Percentiles rank a stretch among this genome's conserved stretches.
Conservation (phyloP, 805 yeast genomes). For the Ascoidea rubescens region DNA sequence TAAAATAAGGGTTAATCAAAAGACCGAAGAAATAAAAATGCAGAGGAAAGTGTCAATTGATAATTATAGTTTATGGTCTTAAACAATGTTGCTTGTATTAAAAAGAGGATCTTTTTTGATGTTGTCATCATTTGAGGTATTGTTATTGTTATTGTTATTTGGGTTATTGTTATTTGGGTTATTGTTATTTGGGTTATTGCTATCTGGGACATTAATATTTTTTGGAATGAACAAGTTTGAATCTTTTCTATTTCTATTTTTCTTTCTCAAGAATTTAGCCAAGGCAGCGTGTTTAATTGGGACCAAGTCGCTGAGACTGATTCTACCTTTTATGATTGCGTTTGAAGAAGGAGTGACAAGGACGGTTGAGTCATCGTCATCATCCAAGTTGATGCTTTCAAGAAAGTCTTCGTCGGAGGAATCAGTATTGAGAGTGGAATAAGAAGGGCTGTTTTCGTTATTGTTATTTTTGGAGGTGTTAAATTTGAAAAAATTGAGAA, state of each 20-base stretch:
- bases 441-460: neutral
- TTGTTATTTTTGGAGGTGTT: neutral
- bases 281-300: conserved; percentile 6
- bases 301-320: conserved; percentile 6
- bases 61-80: too few species aligned
- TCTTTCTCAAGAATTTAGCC: conserved; percentile 6
- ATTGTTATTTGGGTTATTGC: neutral
- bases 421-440: neutral
- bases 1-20: neutral
- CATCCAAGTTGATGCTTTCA: neutral
- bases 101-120: too few species aligned
- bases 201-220: too few species aligned
- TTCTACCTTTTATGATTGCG: conserved; percentile 5
- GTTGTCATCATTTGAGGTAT: neutral
- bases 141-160: too few species aligned
- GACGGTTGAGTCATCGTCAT: neutral
- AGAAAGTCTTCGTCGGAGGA: neutral
- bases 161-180: neutral
- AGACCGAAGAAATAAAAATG: neutral
- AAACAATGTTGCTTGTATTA: too few species aligned
- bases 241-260: conserved; percentile 9
- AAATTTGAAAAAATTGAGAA: neutral
- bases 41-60: neutral
- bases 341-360: neutral
- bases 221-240: conserved; percentile 10